Base-by-base conservation (phyloP, 805 yeast species). In the Teunomyces stri region DNA sequence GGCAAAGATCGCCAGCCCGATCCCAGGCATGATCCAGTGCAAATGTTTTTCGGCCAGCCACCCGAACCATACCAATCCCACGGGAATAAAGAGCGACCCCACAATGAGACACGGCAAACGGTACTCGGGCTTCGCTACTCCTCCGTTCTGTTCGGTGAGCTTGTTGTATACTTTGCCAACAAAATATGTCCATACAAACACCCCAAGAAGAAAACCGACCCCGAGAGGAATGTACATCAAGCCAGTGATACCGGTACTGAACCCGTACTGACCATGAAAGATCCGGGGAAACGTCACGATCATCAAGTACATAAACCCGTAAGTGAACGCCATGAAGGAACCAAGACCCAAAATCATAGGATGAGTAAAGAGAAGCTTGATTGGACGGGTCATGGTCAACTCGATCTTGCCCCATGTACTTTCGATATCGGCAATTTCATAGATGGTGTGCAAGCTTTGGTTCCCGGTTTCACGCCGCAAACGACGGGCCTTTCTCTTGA, bases 331-430 rank as follows among this genome's bases (percentile, higher is more conserved):
- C 79, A 81, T 74, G 60, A 78, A 82, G 4, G 77, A 60, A 3
- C 88, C 87, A 31, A 84, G 65, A 0, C 85, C 84, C 22, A 80
- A 65, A 27, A 84, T 80, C 76, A 84, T 81, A 2, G 88, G 88
- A 56, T 83, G 80, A 20, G 80, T 72, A 34, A 72, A 60, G 25
- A 84, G 63, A 46, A 84, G 63, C 38, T 65, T 66, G 15, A 82
- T 39, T 2, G 89, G 89, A 44, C 89, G 70, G 27, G 78, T 65
- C 45, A 82, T 65, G 6, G 85, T 77, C 15, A 66, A 49, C 4
- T 67, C 30, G 42, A 82, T 66, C 15, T 79, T 72, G 28, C 64
- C 65, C 9, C 61, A 31, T 6, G 74, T 51, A 20, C 77, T 66
- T 47, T 73, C 77, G 33, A 75, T 78, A 42, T 72, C 69, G n/a